Percentiles rank a stretch among this genome's conserved stretches.
Evolutionary conservation across 257 asterid genomes (phyloP).

Genomic region (Leptodermis oblonga): DNA sequence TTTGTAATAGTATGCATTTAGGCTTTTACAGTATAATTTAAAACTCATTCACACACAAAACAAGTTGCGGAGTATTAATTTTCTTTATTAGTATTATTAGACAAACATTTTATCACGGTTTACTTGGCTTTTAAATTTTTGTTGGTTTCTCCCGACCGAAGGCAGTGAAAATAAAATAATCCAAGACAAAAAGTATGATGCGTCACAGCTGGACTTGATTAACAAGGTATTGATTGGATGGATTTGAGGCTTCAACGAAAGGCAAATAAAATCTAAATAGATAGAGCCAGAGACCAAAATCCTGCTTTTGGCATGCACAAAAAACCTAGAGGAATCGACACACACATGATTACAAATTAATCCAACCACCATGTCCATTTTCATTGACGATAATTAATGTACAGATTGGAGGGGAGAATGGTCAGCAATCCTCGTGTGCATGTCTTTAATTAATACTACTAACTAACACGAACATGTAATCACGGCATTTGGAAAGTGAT

Average conservation of each 20-base stretch:
- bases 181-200: slow-evolving; percentile 7
- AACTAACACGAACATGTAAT: no score
- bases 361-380: no score
- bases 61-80: no score
- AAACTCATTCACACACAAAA: no score
- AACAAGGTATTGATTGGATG: neutral
- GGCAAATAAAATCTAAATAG: neutral
- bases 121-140: neutral
- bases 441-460: neutral
- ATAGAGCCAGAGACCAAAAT: slow-evolving; percentile 3
- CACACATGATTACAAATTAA: neutral
- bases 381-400: neutral
- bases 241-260: neutral
- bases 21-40: no score
- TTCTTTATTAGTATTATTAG: no score
- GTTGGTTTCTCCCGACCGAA: neutral
- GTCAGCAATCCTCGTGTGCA: slow-evolving; percentile 1
- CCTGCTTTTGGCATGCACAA: neutral
- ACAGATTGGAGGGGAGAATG: neutral
- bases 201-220: neutral
- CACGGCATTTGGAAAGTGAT: slow-evolving; percentile 2
- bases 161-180: neutral
- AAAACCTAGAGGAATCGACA: neutral
- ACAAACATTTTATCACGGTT: neutral
- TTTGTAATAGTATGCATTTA: no score